A percentile compares a stretch with the other conserved stretches of the same genome.
phyloP scores from a whole-genome alignment of 2,329 filamentous ascomycete genomes.

The Basipetospora chlamydospora region DNA sequence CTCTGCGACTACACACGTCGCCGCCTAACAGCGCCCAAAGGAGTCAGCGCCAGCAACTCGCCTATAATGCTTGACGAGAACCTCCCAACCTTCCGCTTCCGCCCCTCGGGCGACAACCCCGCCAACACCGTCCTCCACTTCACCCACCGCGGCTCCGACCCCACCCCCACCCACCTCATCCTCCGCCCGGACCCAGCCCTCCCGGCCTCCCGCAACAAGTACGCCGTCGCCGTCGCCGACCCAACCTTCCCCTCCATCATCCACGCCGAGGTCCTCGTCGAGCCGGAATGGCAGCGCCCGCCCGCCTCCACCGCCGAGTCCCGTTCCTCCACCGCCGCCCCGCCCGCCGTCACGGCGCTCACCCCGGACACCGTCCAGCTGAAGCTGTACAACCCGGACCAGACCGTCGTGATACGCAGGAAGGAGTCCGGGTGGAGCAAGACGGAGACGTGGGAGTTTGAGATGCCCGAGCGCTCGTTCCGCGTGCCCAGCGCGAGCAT shows the following conservation, averaged over 20 bases:
- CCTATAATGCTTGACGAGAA: conserved; percentile 75
- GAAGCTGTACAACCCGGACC: conserved; percentile 88
- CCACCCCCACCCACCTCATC: conserved; percentile 65
- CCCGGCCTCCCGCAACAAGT: conserved; percentile 62
- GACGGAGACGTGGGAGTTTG: conserved; percentile 77
- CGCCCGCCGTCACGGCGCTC: conserved; percentile 44
- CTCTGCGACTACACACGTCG: too few relatives aligned
- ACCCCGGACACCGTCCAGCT: conserved; percentile 69
- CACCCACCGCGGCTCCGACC: conserved; percentile 64
- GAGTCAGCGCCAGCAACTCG: too few relatives aligned
- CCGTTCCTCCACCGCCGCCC: conserved; percentile 41
- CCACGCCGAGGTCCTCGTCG: conserved; percentile 73
- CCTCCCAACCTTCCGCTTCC: conserved; percentile 57
- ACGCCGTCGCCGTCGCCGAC: conserved; percentile 75
- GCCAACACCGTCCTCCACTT: conserved; percentile 44
- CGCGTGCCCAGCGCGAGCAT: conserved; percentile 62
- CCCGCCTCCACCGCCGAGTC: conserved; percentile 69
- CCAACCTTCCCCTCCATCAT: conserved; percentile 67
- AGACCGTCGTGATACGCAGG: conserved; percentile 56
- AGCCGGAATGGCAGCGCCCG: conserved; percentile 65
- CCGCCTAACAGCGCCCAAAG: too few relatives aligned
- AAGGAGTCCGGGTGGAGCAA: conserved; percentile 67
- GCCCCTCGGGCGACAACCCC: conserved; percentile 35
- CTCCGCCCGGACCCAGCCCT: conserved; percentile 59
- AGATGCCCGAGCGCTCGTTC: conserved; percentile 78